Percentiles rank a stretch among this genome's conserved stretches.
These are phyloP conservation scores for Diutina siamensis DNA, from an alignment of 1,139 yeast species.

Conservation along the genomic window DNA sequence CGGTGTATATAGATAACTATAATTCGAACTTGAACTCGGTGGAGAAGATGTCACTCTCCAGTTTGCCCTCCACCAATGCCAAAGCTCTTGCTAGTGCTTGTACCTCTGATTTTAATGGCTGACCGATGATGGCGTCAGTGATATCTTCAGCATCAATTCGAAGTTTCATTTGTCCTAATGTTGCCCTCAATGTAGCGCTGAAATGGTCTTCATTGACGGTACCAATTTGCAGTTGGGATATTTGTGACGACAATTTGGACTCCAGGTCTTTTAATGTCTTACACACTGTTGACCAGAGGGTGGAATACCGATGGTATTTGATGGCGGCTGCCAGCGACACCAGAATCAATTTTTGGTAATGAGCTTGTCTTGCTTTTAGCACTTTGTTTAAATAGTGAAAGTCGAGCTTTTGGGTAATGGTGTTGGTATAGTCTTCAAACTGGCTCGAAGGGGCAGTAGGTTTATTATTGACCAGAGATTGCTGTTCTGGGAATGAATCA, in stretches of 20 bases:
- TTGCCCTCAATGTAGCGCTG: neutral
- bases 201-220: neutral
- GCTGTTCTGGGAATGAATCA: neutral
- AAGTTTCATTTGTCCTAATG: neutral
- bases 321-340: neutral
- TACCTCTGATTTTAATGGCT: neutral
- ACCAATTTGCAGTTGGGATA: neutral
- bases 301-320: neutral
- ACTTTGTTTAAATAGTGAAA: neutral
- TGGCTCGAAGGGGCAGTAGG: neutral
- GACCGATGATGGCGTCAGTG: neutral
- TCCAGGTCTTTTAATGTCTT: neutral
- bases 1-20: too few species aligned
- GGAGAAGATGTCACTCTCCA: neutral
- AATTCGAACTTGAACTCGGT: neutral
- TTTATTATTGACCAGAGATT: neutral
- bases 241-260: neutral
- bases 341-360: neutral
- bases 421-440: neutral
- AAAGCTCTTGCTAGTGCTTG: neutral
- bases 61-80: neutral
- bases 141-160: neutral
- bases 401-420: neutral
- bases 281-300: neutral
- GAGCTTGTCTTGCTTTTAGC: neutral